Evolutionary conservation across 176 grass and related monocot genomes (phyloP).

Genomic region (Oryza meyeriana): DNA sequence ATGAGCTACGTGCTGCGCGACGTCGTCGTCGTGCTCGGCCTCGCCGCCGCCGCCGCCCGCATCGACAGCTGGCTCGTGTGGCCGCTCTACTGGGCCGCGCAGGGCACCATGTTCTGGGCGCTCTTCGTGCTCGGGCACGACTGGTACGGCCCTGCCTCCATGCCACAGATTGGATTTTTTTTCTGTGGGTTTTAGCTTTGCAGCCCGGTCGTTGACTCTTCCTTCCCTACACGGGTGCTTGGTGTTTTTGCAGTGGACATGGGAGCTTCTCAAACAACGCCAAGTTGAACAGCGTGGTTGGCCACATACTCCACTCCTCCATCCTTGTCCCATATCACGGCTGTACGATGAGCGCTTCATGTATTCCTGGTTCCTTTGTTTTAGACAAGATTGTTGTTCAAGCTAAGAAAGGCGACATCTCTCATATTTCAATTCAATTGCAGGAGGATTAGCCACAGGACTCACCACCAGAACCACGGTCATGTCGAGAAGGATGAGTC

Average conservation of each 20-base stretch:
- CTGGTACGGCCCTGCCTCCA: constrained; percentile 50
- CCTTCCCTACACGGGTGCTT: not conserved
- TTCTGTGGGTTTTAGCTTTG: not conserved
- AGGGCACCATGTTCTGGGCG: constrained; percentile 98
- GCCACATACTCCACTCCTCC: constrained; percentile 96
- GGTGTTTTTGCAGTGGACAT: constrained; percentile 65
- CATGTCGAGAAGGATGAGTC: constrained; percentile 97
- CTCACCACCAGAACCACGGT: constrained; percentile 95
- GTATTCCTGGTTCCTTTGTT: constrained; percentile 1
- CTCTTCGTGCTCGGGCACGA: constrained; percentile 96
- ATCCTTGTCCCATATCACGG: constrained; percentile 94
- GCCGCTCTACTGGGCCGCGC: constrained; percentile 94
- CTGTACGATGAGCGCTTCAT: constrained; percentile 46
- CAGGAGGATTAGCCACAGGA: constrained; percentile 98
- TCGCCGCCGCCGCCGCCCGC: constrained; percentile 71
- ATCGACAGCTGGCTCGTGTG: constrained; percentile 82
- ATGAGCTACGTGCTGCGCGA: constrained; percentile 89
- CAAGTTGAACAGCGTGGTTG: constrained; percentile 87
- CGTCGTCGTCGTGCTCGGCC: constrained; percentile 66
- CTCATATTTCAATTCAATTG: constrained; percentile 19
- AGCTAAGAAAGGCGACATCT: constrained; percentile 24
- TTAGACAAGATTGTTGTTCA: not conserved
- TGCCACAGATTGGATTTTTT: not conserved
- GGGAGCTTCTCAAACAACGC: constrained; percentile 84
- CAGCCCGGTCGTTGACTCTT: constrained; percentile 19